Percentiles rank a stretch among this genome's conserved stretches.
These are phyloP conservation scores for Zhuliangozyma blackwelliae DNA, from an alignment of 1,139 yeast species.

Conservation along the genomic window DNA sequence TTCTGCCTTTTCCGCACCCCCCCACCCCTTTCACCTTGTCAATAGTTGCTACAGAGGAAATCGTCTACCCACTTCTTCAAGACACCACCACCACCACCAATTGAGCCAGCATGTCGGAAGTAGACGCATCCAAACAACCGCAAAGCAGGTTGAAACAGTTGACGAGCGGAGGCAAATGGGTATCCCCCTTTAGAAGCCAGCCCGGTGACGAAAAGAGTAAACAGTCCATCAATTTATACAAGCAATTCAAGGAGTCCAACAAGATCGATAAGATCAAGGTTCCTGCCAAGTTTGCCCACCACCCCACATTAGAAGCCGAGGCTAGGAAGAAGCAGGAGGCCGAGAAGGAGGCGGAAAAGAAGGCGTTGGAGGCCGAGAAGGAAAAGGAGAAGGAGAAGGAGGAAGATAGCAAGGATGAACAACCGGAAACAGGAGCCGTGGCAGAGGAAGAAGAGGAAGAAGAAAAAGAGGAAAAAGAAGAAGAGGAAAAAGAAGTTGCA, in stretches of 20 bases:
- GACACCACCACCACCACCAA: too few species aligned
- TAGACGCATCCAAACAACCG: too few species aligned
- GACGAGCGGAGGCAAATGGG: conserved; percentile 41
- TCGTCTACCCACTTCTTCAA: too few species aligned
- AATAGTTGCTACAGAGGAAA: too few species aligned
- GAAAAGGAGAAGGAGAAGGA: conserved; percentile 3
- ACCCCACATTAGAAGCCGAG: conserved; percentile 39
- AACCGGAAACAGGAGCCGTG: too few species aligned
- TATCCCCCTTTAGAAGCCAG: conserved; percentile 47
- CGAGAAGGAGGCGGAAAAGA: conserved; percentile 18
- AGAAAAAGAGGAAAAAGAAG: conserved; percentile 2
- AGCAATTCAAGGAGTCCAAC: conserved; percentile 35
- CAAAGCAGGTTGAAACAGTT: conserved; percentile 33
- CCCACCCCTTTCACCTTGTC: too few species aligned
- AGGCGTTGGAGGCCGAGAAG: conserved; percentile 9
- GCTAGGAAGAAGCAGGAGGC: conserved; percentile 16
- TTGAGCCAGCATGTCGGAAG: too few species aligned
- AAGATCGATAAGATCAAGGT: conserved; percentile 32
- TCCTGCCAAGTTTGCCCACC: conserved; percentile 38
- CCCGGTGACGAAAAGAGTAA: conserved; percentile 9
- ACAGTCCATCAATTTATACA: conserved; percentile 20
- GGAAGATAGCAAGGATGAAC: conserved; percentile 1
- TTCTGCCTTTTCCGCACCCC: neutral
- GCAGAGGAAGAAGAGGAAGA: conserved; percentile 2
- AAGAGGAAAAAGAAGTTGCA: conserved; percentile 7